These are phyloP conservation scores for Sugiyamaella novakii DNA, from an alignment of 1,139 yeast species.

Conservation along the genomic window DNA sequence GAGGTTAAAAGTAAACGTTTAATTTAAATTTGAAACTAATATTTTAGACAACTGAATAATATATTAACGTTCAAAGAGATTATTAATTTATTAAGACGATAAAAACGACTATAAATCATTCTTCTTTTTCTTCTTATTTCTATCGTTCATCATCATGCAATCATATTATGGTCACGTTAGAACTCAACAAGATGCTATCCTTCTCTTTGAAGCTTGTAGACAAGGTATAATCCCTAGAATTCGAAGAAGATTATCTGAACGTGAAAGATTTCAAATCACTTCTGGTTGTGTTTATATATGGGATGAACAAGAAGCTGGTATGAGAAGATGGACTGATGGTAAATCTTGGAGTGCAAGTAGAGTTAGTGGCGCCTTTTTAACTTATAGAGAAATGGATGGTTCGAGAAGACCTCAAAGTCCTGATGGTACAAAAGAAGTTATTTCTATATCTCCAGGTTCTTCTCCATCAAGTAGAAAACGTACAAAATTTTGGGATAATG, in stretches of 20 bases:
- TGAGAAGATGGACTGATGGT: conserved; percentile 70
- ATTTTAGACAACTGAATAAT: too few relatives aligned
- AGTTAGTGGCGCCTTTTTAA: conserved; percentile 57
- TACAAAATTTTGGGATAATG: conserved; percentile 22
- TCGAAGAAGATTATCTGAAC: conserved; percentile 53
- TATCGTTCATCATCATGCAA: conserved; percentile 42
- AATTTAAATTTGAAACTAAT: too few relatives aligned
- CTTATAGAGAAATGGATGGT: conserved; percentile 56
- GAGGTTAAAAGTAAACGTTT: too few relatives aligned
- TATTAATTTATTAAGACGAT: not conserved
- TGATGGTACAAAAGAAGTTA: conserved; percentile 17
- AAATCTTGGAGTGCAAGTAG: conserved; percentile 64
- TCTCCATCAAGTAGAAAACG: conserved; percentile 19
- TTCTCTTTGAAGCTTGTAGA: conserved; percentile 58
- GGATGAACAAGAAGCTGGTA: conserved; percentile 62
- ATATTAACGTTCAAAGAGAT: too few relatives aligned
- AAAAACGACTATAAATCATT: too few relatives aligned
- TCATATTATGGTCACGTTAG: conserved; percentile 57
- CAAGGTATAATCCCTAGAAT: conserved; percentile 52
- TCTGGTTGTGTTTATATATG: conserved; percentile 59
- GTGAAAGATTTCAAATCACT: conserved; percentile 51
- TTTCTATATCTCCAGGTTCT: not conserved
- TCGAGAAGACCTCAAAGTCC: conserved; percentile 25
- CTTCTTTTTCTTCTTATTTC: not conserved
- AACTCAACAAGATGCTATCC: conserved; percentile 56